Conservation (phyloP, 2,329 filamentous ascomycete genomes). For the Clonostachys rosea region DNA sequence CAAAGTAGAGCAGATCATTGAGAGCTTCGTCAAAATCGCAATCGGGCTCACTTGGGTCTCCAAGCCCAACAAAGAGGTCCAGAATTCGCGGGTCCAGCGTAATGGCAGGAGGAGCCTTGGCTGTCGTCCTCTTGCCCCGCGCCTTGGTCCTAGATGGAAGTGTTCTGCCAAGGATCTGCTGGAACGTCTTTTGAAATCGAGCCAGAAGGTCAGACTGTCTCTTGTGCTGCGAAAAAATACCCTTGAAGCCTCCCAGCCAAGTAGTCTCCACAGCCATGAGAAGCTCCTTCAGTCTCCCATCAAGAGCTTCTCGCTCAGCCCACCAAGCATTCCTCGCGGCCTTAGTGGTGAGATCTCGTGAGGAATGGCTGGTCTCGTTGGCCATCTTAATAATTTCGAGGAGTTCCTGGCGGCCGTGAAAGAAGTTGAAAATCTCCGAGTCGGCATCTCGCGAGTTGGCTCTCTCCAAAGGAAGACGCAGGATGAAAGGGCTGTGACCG, state of each 20-base stretch:
- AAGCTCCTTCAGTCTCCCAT: constrained; percentile 71
- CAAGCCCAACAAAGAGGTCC: constrained; percentile 84
- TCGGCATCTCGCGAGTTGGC: constrained; percentile 78
- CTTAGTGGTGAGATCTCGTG: constrained; percentile 66
- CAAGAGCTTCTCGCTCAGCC: constrained; percentile 76
- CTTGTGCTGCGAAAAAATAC: constrained; percentile 78
- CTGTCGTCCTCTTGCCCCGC: constrained; percentile 44
- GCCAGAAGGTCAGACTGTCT: constrained; percentile 60
- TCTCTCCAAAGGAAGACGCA: constrained; percentile 79
- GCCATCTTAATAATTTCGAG: constrained; percentile 76
- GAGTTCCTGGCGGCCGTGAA: constrained; percentile 74
- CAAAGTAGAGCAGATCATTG: constrained; percentile 92
- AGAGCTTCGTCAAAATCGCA: constrained; percentile 80
- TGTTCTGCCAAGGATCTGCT: constrained; percentile 75
- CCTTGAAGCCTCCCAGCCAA: constrained; percentile 93
- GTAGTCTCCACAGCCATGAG: constrained; percentile 83
- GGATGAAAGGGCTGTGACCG: constrained; percentile 73
- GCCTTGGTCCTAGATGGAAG: constrained; percentile 75
- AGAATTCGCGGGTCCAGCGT: constrained; percentile 61
- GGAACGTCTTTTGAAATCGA: constrained; percentile 73
- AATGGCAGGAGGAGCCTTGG: constrained; percentile 28
- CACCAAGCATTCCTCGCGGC: constrained; percentile 84
- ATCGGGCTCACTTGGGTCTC: constrained; percentile 63
- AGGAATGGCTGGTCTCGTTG: constrained; percentile 76
- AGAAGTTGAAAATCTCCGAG: constrained; percentile 75